phyloP scores from a whole-genome alignment of 768 basidiomycete genomes.

The Termitomyces sp. region DNA sequence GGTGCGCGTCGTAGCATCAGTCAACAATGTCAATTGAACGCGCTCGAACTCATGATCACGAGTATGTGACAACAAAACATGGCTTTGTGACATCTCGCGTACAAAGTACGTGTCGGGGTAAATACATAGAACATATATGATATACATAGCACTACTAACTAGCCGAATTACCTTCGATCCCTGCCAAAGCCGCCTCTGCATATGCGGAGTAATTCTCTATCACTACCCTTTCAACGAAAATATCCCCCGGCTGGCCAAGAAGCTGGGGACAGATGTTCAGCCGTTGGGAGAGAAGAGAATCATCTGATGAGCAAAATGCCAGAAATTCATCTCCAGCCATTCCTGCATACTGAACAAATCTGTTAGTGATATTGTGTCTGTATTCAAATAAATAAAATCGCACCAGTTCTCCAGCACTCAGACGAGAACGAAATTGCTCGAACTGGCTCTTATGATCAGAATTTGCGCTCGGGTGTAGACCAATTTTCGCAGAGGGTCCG shows the following conservation, averaged over 20 bases:
- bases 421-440: constrained; percentile 42
- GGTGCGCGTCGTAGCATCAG: constrained; percentile 69
- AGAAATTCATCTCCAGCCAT: constrained; percentile 49
- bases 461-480: constrained; percentile 35
- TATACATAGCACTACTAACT: neutral
- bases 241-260: constrained; percentile 36
- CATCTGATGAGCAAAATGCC: constrained; percentile 57
- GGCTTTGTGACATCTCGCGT: constrained; percentile 17
- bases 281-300: constrained; percentile 38
- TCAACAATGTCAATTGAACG: neutral
- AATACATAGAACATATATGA: constrained; percentile 3
- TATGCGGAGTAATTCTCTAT: constrained; percentile 61
- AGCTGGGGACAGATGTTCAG: constrained; percentile 48
- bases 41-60: constrained; percentile 5
- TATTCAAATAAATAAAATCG: neutral
- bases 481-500: constrained; percentile 47
- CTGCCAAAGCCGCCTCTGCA: constrained; percentile 44
- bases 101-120: too few species aligned
- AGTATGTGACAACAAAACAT: constrained; percentile 14
- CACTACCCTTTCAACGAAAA: constrained; percentile 53
- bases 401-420: constrained; percentile 56
- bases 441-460: constrained; percentile 45
- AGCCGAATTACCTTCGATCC: constrained; percentile 31
- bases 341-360: constrained; percentile 48
- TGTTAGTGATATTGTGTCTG: neutral